phyloP scores from a whole-genome alignment of 2,329 filamentous ascomycete genomes.

The Aspergillus pseudotamarii region DNA sequence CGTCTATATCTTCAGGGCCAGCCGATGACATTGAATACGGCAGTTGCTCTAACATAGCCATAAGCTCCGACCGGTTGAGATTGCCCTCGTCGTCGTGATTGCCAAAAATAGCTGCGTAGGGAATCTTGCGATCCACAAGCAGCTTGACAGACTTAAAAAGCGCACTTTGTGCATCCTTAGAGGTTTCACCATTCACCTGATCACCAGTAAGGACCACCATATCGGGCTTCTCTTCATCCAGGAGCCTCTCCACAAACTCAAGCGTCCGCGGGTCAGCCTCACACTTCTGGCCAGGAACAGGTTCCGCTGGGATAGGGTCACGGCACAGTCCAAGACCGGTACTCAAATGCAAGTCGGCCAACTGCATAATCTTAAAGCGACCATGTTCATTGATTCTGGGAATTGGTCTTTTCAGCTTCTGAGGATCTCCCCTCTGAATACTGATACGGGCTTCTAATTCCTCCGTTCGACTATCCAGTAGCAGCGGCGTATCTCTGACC shows the following conservation, averaged over 20 bases:
- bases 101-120: constrained; percentile 91
- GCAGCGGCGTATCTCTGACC: constrained; percentile 71
- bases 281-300: constrained; percentile 71
- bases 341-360: constrained; percentile 91
- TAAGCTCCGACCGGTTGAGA: constrained; percentile 74
- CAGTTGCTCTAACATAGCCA: constrained; percentile 82
- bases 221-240: constrained; percentile 93
- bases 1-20: constrained; percentile 81
- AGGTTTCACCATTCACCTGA: constrained; percentile 91
- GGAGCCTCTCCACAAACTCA: constrained; percentile 79
- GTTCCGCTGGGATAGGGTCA: constrained; percentile 76
- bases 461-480: constrained; percentile 65
- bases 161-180: constrained; percentile 87
- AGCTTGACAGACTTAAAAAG: constrained; percentile 91
- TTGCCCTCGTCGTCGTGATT: constrained; percentile 96
- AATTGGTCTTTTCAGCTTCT: constrained; percentile 67
- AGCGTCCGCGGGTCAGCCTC: constrained; percentile 90
- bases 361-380: constrained; percentile 95
- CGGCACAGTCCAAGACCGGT: constrained; percentile 85
- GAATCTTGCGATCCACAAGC: constrained; percentile 83
- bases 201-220: constrained; percentile 90
- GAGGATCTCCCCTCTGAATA: constrained; percentile 71
- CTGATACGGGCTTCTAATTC: constrained; percentile 74
- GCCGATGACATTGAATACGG: constrained; percentile 87
- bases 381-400: constrained; percentile 84